Evolutionary conservation across 441 rosid species (phyloP).

Genomic region (Isatis lusitanica): DNA sequence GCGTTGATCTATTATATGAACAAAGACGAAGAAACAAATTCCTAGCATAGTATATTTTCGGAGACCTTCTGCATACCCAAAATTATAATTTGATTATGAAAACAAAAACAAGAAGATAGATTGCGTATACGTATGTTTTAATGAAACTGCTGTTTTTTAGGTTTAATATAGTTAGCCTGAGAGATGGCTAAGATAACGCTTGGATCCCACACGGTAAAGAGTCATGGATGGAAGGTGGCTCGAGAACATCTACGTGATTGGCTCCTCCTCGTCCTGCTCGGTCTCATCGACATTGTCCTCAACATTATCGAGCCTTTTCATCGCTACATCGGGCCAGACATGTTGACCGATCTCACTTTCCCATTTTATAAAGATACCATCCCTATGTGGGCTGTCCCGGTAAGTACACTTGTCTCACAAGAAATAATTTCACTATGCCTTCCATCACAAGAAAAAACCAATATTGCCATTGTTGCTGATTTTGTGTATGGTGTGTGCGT

Average conservation of each 20-base stretch:
- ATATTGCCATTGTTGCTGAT: background rate
- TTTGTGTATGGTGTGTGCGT: background rate
- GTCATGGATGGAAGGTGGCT: constrained; percentile 48
- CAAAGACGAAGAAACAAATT: background rate
- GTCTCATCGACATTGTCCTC: constrained; percentile 39
- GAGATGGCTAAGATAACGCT: constrained; percentile 38
- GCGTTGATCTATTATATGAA: background rate
- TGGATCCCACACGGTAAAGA: constrained; percentile 46
- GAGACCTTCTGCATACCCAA: background rate
- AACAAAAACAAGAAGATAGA: background rate
- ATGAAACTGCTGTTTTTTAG: background rate
- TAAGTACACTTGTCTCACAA: constrained; percentile 24
- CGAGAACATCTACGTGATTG: constrained; percentile 45
- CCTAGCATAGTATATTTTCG: background rate
- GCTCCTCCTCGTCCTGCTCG: constrained; percentile 45
- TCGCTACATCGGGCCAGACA: constrained; percentile 50
- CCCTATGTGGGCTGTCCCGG: constrained; percentile 60
- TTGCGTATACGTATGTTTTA: background rate
- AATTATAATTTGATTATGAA: background rate
- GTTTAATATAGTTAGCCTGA: background rate
- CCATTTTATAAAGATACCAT: constrained; percentile 49
- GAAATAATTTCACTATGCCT: background rate
- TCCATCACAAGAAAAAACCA: constrained; percentile 21
- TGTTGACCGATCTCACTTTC: constrained; percentile 54
- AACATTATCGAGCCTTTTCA: constrained; percentile 51